Evolutionary conservation across 106 monocot species (phyloP), one percentile per base, ranked within the genome.

Genomic region (Allium sativum): DNA sequence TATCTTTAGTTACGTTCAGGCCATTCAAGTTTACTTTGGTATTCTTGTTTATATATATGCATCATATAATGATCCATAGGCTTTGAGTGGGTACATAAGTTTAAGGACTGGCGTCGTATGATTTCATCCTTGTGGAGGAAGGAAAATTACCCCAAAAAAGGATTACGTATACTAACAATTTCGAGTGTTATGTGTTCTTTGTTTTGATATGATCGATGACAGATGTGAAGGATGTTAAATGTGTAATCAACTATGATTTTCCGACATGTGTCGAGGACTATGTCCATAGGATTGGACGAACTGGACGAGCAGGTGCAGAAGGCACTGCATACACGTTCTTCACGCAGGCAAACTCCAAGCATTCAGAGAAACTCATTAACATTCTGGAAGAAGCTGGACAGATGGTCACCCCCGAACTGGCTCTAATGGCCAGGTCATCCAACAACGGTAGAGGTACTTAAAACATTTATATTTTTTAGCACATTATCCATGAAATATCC

Each of bases 221-320:
- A 96, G 96, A 96, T 78, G 96, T 96, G 56, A 96, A 96, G 62
- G 96, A 96, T 65, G 91, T 96, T 68, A 96, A 96, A 70, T 96
- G 96, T 64, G 96, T 96, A 69, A 78, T 96, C 67, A 96, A 96
- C 65, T 96, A 82, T 80, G 96, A 96, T 74, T 96, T 96, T 68
- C 96, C 96, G 3, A 74, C 82, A 20, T 82, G 77, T 65, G 82
- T 96, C 10, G 91, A 96, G 59, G 96, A 96, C 78, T 96, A 91
- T 82, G 87, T 96, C 52, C 96, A 96, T 70, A 77, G 96, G 71
- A 96, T 96, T 53, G 96, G 96, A 6, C 81, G 96, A 14, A 96
- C 96, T 10, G 96, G 96, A 10, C 91, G 96, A 52, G 96, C 96
- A 31, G 96, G 96, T 48, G 96, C 96, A 10, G 91, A 71, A 19